A percentile compares a stretch with the other conserved stretches of the same genome.
phyloP scores from a whole-genome alignment of 2,329 filamentous ascomycete species.

The Trichoderma polysporum region DNA sequence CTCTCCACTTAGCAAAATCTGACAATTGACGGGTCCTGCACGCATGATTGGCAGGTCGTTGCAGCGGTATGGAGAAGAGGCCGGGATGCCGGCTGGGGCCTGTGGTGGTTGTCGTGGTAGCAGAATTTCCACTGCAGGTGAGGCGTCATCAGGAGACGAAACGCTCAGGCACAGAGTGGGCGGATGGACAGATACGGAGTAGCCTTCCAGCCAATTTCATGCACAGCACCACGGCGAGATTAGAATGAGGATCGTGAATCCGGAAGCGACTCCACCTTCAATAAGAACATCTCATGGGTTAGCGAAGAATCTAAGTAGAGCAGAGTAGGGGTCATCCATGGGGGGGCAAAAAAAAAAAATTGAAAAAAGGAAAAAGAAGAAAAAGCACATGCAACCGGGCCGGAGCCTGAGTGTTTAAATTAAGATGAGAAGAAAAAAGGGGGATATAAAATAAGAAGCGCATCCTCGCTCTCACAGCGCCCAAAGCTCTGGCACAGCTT shows the following conservation, averaged over 20 bases:
- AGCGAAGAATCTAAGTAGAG: background rate
- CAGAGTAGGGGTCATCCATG: constrained; percentile 15
- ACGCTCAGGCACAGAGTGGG: constrained; percentile 18
- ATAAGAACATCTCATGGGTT: constrained; percentile 13
- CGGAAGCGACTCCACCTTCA: constrained; percentile 13
- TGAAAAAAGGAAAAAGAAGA: background rate
- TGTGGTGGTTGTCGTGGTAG: constrained; percentile 16
- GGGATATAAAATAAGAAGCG: constrained; percentile 11
- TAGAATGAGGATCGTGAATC: constrained; percentile 19
- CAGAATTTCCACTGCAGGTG: constrained; percentile 13
- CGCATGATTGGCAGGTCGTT: constrained; percentile 10
- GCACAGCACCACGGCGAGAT: constrained; percentile 18
- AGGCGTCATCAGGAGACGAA: constrained; percentile 19
- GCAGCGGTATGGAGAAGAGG: background rate
- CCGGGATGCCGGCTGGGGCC: constrained; percentile 3
- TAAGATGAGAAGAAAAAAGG: background rate
- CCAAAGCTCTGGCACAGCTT: background rate
- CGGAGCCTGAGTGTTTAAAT: background rate
- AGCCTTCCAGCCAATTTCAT: constrained; percentile 16
- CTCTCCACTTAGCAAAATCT: constrained; percentile 17
- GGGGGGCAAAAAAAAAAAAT: background rate
- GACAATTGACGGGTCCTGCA: constrained; percentile 14
- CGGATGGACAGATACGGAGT: constrained; percentile 16
- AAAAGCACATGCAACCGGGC: background rate
- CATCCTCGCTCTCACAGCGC: background rate